phyloP scores from a whole-genome alignment of 352 stramenopile species.

The Globisporangium yorkense region DNA sequence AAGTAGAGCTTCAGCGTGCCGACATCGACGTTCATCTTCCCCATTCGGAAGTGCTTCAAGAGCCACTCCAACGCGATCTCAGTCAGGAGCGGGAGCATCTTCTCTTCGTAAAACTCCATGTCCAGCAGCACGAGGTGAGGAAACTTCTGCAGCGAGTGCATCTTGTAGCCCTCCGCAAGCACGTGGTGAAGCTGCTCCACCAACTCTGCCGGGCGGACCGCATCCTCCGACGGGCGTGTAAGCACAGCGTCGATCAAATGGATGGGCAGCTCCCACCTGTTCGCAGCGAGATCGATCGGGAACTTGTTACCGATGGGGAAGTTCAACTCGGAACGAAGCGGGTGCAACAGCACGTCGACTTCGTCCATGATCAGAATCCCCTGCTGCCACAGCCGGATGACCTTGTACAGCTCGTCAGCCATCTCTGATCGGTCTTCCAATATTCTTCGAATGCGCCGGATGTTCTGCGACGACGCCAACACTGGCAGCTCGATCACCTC shows the following conservation, averaged over 20 bases:
- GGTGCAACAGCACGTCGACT: constrained; percentile 90
- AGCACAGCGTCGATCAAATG: constrained; percentile 95
- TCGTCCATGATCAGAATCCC: constrained; percentile 93
- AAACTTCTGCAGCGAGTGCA: constrained; percentile 94
- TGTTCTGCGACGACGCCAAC: constrained; percentile 59
- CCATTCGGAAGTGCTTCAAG: constrained; percentile 85
- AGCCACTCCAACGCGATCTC: constrained; percentile 81
- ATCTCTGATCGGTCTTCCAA: constrained; percentile 82
- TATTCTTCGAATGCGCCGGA: constrained; percentile 55
- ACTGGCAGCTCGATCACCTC: constrained; percentile 63
- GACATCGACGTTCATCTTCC: constrained; percentile 91
- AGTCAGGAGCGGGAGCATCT: constrained; percentile 93
- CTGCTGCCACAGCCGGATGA: constrained; percentile 89
- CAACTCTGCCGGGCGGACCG: constrained; percentile 13
- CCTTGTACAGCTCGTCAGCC: constrained; percentile 87
- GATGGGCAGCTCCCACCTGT: constrained; percentile 91
- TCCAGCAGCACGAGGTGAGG: constrained; percentile 98
- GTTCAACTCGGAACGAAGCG: constrained; percentile 87
- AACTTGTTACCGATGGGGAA: constrained; percentile 92
- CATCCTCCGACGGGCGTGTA: constrained; percentile 8
- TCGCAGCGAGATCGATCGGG: constrained; percentile 84
- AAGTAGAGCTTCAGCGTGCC: constrained; percentile 63
- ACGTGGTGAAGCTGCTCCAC: constrained; percentile 81
- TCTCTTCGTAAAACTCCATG: constrained; percentile 92
- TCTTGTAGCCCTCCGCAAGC: constrained; percentile 88